Evolutionary conservation across 2,329 filamentous ascomycete species (phyloP).

Genomic region (Coleophoma cylindrospora): DNA sequence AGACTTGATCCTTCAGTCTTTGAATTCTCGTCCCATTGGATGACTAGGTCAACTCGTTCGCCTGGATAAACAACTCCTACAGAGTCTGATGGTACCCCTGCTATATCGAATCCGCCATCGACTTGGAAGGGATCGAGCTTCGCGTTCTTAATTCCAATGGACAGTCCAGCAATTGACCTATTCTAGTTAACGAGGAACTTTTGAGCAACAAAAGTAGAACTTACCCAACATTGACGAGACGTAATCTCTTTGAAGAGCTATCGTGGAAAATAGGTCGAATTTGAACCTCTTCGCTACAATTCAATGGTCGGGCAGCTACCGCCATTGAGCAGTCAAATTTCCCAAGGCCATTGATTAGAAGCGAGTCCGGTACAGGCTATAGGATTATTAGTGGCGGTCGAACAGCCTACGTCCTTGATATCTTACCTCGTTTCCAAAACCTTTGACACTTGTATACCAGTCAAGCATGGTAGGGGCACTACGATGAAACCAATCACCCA

Average conservation of each 20-base stretch:
- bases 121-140: conserved; percentile 17
- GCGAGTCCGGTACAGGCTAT: conserved; percentile 41
- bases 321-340: conserved; percentile 39
- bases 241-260: conserved; percentile 23
- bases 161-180: conserved; percentile 12
- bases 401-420: not conserved
- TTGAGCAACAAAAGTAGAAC: no score
- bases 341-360: conserved; percentile 41
- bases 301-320: conserved; percentile 36
- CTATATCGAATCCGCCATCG: conserved; percentile 32
- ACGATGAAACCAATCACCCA: conserved; percentile 45
- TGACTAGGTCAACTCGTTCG: conserved; percentile 33
- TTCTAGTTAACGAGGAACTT: no score
- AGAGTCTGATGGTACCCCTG: conserved; percentile 19
- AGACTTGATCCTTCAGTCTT: conserved; percentile 2
- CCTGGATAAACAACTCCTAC: conserved; percentile 33
- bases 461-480: conserved; percentile 32
- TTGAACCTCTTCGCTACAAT: conserved; percentile 29
- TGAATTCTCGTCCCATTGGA: conserved; percentile 1
- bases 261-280: conserved; percentile 20
- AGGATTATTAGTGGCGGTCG: not conserved
- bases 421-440: conserved; percentile 36
- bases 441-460: conserved; percentile 36
- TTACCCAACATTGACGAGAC: conserved; percentile 35
- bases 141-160: conserved; percentile 6